Evolutionary conservation across 441 rosid genomes (phyloP).

Genomic region (Geranium incanum): DNA sequence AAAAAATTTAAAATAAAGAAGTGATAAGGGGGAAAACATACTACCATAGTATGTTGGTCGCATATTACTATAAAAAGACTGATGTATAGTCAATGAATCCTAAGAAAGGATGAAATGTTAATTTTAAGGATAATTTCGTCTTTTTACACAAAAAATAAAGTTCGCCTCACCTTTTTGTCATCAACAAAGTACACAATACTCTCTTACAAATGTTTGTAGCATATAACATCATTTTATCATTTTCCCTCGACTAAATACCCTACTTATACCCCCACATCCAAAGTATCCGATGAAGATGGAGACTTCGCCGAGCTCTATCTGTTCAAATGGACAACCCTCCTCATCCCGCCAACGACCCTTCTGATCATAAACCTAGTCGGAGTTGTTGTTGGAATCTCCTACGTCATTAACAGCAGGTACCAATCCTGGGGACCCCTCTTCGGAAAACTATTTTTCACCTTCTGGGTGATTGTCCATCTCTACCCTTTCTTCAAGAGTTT

Average conservation of each 20-base stretch:
- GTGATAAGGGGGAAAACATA: no score
- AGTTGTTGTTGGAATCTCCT: slow-evolving; percentile 92
- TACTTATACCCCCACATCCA: slow-evolving; percentile 88
- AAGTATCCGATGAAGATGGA: slow-evolving; percentile 87
- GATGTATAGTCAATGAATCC: not conserved
- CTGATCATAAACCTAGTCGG: slow-evolving; percentile 84
- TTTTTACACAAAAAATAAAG: no score
- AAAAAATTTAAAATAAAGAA: no score
- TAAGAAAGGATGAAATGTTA: not conserved
- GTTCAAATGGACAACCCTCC: slow-evolving; percentile 99
- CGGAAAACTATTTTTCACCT: slow-evolving; percentile 89
- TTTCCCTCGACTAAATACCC: no score
- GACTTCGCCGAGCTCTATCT: slow-evolving; percentile 80
- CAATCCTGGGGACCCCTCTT: slow-evolving; percentile 97
- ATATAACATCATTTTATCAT: no score
- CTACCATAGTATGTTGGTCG: not conserved
- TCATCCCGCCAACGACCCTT: slow-evolving; percentile 92
- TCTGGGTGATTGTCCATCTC: slow-evolving; percentile 93
- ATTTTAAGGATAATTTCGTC: no score
- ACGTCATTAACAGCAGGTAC: slow-evolving; percentile 87
- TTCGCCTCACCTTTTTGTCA: no score
- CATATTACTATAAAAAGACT: not conserved
- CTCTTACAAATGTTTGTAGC: no score
- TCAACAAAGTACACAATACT: no score
- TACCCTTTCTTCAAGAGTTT: slow-evolving; percentile 96